phyloP scores from a whole-genome alignment of 805 yeast species.

The Cyberlindnera mississippiensis region DNA sequence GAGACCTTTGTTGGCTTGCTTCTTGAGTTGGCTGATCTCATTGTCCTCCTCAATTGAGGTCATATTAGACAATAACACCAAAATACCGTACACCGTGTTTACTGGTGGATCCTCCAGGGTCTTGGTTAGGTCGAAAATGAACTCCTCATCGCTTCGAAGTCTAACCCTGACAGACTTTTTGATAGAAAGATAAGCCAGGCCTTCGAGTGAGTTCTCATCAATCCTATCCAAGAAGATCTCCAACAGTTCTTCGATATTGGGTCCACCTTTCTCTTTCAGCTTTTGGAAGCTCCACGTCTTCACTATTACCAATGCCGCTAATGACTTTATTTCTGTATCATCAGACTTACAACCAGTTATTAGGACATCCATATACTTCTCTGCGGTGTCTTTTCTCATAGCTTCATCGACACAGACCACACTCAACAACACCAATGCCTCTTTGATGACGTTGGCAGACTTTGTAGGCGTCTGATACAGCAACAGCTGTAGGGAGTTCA shows the following conservation, averaged over 20 bases:
- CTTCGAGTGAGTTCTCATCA: slow-evolving; percentile 36
- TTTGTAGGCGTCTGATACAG: slow-evolving; percentile 16
- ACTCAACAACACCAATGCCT: slow-evolving; percentile 35
- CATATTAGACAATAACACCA: slow-evolving; percentile 33
- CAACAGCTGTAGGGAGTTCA: slow-evolving; percentile 27
- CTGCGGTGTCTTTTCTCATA: slow-evolving; percentile 44
- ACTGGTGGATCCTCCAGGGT: slow-evolving; percentile 19
- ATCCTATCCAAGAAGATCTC: slow-evolving; percentile 26
- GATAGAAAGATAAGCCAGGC: slow-evolving; percentile 46
- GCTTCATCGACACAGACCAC: slow-evolving; percentile 48
- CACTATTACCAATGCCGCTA: slow-evolving; percentile 44
- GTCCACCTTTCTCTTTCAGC: slow-evolving; percentile 30
- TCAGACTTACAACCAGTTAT: slow-evolving; percentile 32
- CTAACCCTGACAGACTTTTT: slow-evolving; percentile 34
- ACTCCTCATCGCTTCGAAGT: slow-evolving; percentile 35
- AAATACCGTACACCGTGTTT: slow-evolving; percentile 28
- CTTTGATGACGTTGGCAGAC: slow-evolving; percentile 17
- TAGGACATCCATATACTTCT: slow-evolving; percentile 40
- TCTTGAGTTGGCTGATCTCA: slow-evolving; percentile 28
- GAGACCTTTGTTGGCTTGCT: slow-evolving; percentile 30
- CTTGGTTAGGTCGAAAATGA: slow-evolving; percentile 30
- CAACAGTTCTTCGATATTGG: slow-evolving; percentile 31
- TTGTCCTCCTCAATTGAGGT: slow-evolving; percentile 26
- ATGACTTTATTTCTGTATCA: slow-evolving; percentile 25
- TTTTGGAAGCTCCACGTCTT: slow-evolving; percentile 50